Evolutionary conservation across 2,329 filamentous ascomycete species (phyloP), one percentile per base, ranked within the genome.

Genomic region (Neodidymelliopsis sp.): DNA sequence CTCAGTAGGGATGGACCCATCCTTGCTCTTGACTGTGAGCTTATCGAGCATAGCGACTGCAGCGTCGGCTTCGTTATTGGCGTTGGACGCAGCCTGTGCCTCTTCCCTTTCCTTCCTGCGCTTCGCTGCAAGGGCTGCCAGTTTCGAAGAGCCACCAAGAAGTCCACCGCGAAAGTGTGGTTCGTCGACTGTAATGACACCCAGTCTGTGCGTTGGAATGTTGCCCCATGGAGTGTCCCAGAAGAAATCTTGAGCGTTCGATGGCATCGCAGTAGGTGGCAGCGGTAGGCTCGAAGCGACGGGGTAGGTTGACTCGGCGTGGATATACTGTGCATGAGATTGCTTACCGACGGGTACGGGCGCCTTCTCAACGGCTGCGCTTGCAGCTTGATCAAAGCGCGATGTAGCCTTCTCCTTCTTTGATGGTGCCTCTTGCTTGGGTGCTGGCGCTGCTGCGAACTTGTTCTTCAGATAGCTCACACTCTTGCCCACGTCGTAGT

Each of bases 401-500:
- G 74, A 74, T 42, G 66, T 60, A 23, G 69, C 53, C 59, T 78
- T 79, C 20, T 70, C 65, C 53, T 74, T 74, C 59, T 75, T 74
- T 10, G 66, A 60, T 23, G 62, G 55, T 8, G 53, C 25, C 6
- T 59, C 54, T 18, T 57, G 43, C 50, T 65, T 71, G 3, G 63
- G 62, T 16, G 61, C 59, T 33, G 65, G 59, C 42, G 27, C 33
- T 18, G 4, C 20, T 8, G 49, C 49, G 3, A 49, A 20, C 31
- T 60, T 86, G 80, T 86, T 88, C 55, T 85, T 83, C 49, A 99
- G 74, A 67, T 95, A 97, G 47, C 83, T 80, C 27, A 95, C 87
- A 1, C 90, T 85, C 73, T 96, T 96, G 48, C 86, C 88, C 22
- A 96, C 80, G 64, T 99, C 92, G 70, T 92, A 97, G 72, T 93